These are phyloP conservation scores for Diaporthe sp. DNA, from an alignment of 2,329 filamentous ascomycete genomes.

Conservation along the genomic window DNA sequence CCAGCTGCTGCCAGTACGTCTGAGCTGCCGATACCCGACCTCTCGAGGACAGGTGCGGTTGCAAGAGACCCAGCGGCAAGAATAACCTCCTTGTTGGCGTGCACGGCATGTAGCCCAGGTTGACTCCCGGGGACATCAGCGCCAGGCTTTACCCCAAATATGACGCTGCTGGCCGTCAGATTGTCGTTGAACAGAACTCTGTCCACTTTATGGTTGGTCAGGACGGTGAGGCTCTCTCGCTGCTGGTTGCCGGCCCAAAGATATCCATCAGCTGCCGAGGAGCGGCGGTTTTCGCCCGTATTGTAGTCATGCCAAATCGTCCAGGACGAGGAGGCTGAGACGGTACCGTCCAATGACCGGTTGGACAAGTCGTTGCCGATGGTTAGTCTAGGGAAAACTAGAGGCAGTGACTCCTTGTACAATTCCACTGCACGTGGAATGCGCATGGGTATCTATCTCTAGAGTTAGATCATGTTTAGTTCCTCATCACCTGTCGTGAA, in stretches of 20 bases:
- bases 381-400: constrained; percentile 42
- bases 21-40: constrained; percentile 33
- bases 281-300: constrained; percentile 41
- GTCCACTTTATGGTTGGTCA: constrained; percentile 39
- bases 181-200: constrained; percentile 30
- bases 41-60: constrained; percentile 35
- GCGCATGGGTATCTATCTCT: constrained; percentile 42
- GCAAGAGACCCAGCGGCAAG: constrained; percentile 39
- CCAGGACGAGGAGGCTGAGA: constrained; percentile 46
- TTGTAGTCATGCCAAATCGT: constrained; percentile 44
- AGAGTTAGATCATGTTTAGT: background rate
- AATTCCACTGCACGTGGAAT: constrained; percentile 43
- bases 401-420: constrained; percentile 44
- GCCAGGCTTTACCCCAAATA: constrained; percentile 16
- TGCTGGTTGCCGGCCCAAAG: constrained; percentile 36
- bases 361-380: constrained; percentile 46
- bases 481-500: too few species aligned
- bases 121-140: constrained; percentile 11
- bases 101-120: background rate
- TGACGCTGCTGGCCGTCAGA: background rate
- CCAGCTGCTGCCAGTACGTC: constrained; percentile 23
- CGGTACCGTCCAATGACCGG: constrained; percentile 39
- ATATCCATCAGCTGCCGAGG: constrained; percentile 44
- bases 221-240: constrained; percentile 24
- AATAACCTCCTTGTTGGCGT: constrained; percentile 33